Evolutionary conservation across 352 stramenopile genomes (phyloP).

Genomic region (Chrysophaeum taylorii): DNA sequence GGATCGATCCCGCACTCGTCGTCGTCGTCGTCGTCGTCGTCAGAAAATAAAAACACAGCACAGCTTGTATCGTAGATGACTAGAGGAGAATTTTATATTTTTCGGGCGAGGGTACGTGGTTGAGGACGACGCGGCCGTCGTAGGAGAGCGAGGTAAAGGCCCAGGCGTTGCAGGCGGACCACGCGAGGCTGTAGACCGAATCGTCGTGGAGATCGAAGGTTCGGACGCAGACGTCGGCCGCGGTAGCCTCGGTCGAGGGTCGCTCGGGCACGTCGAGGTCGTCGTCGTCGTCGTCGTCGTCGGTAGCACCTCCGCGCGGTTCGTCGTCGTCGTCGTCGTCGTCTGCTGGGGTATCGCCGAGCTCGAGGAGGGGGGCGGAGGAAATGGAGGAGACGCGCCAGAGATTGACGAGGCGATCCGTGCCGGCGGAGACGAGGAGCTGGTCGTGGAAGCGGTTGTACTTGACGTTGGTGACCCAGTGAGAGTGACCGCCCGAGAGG

Average conservation of each 20-base stretch:
- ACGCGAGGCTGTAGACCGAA: conserved; percentile 78
- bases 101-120: conserved; percentile 92
- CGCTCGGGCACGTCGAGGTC: conserved; percentile 8
- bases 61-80: too few relatives aligned
- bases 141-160: conserved; percentile 85
- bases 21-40: too few relatives aligned
- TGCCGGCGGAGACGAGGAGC: conserved; percentile 78
- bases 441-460: conserved; percentile 98
- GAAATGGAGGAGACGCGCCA: conserved; percentile 92
- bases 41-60: too few relatives aligned
- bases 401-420: conserved; percentile 79
- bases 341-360: conserved; percentile 62
- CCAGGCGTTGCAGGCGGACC: conserved; percentile 86
- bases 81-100: conserved; percentile 99
- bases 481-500: conserved; percentile 73
- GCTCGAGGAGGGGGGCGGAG: conserved; percentile 82
- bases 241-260: not conserved
- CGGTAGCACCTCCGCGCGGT: conserved; percentile 39
- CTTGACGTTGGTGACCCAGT: conserved; percentile 75
- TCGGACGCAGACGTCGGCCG: conserved; percentile 43
- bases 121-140: conserved; percentile 82
- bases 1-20: too few relatives aligned
- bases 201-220: conserved; percentile 85
- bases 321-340: conserved; percentile 43
- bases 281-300: conserved; percentile 53